Evolutionary conservation across 805 yeast species (phyloP).

Genomic region (Candida krabiensis): DNA sequence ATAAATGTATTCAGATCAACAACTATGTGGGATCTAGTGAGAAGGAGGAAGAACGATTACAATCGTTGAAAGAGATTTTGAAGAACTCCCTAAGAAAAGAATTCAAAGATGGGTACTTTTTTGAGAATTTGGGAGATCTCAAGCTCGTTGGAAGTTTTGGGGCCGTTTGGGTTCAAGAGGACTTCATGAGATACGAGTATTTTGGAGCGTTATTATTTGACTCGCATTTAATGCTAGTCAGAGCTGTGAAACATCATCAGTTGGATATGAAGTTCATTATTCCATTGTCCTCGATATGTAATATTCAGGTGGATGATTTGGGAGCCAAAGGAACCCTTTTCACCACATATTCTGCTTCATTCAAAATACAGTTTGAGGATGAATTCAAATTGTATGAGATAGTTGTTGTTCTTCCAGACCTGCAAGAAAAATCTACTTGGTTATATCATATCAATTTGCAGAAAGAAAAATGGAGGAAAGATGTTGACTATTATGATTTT

Average conservation of each 20-base stretch:
- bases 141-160: slow-evolving; percentile 43
- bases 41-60: slow-evolving; percentile 17
- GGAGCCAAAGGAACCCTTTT: slow-evolving; percentile 26
- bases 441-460: slow-evolving; percentile 22
- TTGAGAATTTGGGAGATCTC: slow-evolving; percentile 48
- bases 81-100: slow-evolving; percentile 8
- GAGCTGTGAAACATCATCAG: slow-evolving; percentile 25
- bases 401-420: slow-evolving; percentile 33
- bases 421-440: slow-evolving; percentile 45
- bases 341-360: slow-evolving; percentile 31
- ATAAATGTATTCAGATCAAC: slow-evolving; percentile 24
- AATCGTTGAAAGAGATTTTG: slow-evolving; percentile 17
- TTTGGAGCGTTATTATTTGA: slow-evolving; percentile 47
- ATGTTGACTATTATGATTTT: slow-evolving; percentile 34
- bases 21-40: slow-evolving; percentile 21
- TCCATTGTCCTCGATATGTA: slow-evolving; percentile 40
- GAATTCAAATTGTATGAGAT: slow-evolving; percentile 44
- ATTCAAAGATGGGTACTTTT: slow-evolving; percentile 29
- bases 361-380: slow-evolving; percentile 50
- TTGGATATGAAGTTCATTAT: slow-evolving; percentile 45
- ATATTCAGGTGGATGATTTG: slow-evolving; percentile 20
- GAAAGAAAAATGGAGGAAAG: slow-evolving; percentile 23
- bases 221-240: slow-evolving; percentile 45
- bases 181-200: slow-evolving; percentile 14
- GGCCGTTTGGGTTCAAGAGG: slow-evolving; percentile 38